Evolutionary conservation across 163 green algal species (phyloP).

Genomic region (Smithsoniella earleae): DNA sequence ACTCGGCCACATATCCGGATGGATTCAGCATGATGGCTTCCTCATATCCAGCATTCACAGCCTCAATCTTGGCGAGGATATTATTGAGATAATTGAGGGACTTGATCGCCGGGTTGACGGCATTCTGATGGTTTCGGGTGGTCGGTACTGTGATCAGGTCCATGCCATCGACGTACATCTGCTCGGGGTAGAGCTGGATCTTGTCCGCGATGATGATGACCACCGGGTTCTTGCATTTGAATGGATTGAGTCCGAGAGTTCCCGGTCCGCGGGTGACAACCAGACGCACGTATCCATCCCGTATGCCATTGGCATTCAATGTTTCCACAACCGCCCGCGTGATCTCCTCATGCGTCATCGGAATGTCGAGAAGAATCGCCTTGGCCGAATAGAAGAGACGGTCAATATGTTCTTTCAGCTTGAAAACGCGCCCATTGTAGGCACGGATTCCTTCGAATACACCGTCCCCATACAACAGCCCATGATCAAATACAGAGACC

Average conservation of each 20-base stretch:
- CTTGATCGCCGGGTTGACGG: slow-evolving; percentile 62
- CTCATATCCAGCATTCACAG: slow-evolving; percentile 35
- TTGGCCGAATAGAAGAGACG: too few relatives aligned
- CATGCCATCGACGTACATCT: slow-evolving; percentile 46
- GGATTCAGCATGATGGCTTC: slow-evolving; percentile 81
- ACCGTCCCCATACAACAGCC: slow-evolving; percentile 68
- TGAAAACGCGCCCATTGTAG: slow-evolving; percentile 36
- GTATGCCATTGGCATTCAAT: too few relatives aligned
- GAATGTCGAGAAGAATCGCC: too few relatives aligned
- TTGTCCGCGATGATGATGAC: too few relatives aligned
- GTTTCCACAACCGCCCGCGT: too few relatives aligned
- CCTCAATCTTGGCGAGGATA: slow-evolving; percentile 59
- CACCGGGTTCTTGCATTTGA: too few relatives aligned
- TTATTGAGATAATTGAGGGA: slow-evolving; percentile 72
- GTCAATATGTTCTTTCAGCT: too few relatives aligned
- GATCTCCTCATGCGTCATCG: too few relatives aligned
- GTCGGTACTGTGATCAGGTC: slow-evolving; percentile 39
- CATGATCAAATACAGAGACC: slow-evolving; percentile 64
- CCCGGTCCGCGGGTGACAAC: too few relatives aligned
- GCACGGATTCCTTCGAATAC: slow-evolving; percentile 72
- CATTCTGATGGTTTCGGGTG: slow-evolving; percentile 48
- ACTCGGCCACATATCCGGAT: slow-evolving; percentile 73
- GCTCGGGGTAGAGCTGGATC: too few relatives aligned
- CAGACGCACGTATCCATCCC: too few relatives aligned
- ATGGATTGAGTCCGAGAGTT: too few relatives aligned